Evolutionary conservation across 2,329 filamentous ascomycete species (phyloP), one percentile per base, ranked within the genome.

Genomic region (Nigrospora sphaerica): DNA sequence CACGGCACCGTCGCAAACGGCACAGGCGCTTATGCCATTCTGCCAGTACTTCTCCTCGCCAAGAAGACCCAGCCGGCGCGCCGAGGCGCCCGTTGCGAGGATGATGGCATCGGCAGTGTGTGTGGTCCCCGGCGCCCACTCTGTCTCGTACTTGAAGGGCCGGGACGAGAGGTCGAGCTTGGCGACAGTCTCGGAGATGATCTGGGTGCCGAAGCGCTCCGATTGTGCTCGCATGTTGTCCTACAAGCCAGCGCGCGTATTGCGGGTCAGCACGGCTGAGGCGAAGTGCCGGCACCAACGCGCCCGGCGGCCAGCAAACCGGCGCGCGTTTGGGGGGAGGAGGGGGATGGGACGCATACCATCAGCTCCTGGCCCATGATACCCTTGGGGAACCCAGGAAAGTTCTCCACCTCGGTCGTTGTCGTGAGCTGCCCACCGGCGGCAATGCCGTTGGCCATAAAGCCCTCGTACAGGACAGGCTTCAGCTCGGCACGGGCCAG

Each of bases 1-100:
- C 40, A 97, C 85, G 42, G 91, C 93, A 53, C 93, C 93, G 63
- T 98, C 93, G 71, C 93, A 98, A 42, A 98, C 93, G 32, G 93
- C 93, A 70, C 93, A 98, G 42, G 93, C 93, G 44, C 86, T 93
- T 63, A 98, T 89, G 56, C 93, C 93, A 66, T 87, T 93, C 66
- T 95, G 91, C 95, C 95, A 98, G 80, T 90, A 98, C 66, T 84
- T 87, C 46, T 95, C 87, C 74, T 98, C 93, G 46, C 93, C 95
- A 12, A 83, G 74, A 40, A 98, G 80, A 65, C 85, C 74, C 46
- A 98, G 73, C 52, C 95, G 81, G 55, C 88, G 79, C 33, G 93
- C 93, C 52, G 92, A 95, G 42, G 95, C 93, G 56, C 93, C 93
- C 1, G 93, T 98, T 36, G 93, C 95, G 55, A 98, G 83, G 69